Percentiles rank a stretch among this genome's conserved stretches.
Evolutionary conservation across 169 alveolate species (phyloP).

Genomic region (Neospora caninum): DNA sequence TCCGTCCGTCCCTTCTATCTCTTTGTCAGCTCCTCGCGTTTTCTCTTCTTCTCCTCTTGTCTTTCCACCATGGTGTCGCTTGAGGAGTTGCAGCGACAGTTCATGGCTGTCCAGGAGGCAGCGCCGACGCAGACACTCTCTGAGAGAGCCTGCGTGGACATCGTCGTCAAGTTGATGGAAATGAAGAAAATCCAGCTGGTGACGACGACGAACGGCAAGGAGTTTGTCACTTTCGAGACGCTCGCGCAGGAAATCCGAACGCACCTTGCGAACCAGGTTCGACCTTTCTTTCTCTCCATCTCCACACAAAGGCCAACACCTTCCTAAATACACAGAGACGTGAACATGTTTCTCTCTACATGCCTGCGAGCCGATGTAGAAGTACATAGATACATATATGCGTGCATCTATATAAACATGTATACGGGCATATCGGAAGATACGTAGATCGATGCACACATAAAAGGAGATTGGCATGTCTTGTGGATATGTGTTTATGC

Average conservation of each 20-base stretch:
- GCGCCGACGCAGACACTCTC: constrained; percentile 41
- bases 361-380: too few species aligned
- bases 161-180: constrained; percentile 1
- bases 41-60: not conserved
- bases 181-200: constrained; percentile 23
- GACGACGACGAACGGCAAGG: constrained; percentile 47
- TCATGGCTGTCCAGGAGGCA: constrained; percentile 10
- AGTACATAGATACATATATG: too few species aligned
- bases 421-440: too few species aligned
- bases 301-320: not conserved
- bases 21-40: too few species aligned
- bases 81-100: constrained; percentile 24
- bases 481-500: too few species aligned
- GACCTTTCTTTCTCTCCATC: not conserved
- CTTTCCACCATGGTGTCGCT: not conserved
- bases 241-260: constrained; percentile 43
- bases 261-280: not conserved
- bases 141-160: constrained; percentile 60
- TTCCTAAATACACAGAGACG: not conserved
- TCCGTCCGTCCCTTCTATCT: too few species aligned
- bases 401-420: too few species aligned
- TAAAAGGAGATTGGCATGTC: too few species aligned
- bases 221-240: constrained; percentile 30
- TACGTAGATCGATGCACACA: too few species aligned
- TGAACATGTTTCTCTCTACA: too few species aligned